Evolutionary conservation across 345 rosid species (phyloP).

Genomic region (Rhodomyrtus tomentosa): DNA sequence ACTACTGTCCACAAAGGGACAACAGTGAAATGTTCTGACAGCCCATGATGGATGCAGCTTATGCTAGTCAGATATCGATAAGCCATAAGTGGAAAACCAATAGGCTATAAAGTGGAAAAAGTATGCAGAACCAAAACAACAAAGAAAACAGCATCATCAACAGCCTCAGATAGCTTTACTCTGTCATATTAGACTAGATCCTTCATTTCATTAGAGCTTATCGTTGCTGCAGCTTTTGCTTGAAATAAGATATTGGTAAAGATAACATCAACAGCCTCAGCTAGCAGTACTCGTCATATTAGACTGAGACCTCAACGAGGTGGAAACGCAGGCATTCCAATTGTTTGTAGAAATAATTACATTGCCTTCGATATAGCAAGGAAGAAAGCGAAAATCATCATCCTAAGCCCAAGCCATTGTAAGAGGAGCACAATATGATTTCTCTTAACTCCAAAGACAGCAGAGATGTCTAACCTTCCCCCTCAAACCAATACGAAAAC

Average conservation of each 20-base stretch:
- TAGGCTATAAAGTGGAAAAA: background rate
- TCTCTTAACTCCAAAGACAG: background rate
- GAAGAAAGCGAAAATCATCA: background rate
- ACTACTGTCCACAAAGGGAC: background rate
- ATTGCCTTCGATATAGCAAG: background rate
- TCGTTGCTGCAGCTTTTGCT: background rate
- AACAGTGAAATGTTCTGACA: background rate
- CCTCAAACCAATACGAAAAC: background rate
- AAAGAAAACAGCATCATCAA: background rate
- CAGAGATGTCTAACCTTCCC: background rate
- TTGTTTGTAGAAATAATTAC: background rate
- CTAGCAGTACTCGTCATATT: background rate
- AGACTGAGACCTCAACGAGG: background rate
- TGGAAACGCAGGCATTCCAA: background rate
- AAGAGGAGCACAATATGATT: background rate
- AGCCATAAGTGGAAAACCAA: background rate
- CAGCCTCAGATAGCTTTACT: background rate
- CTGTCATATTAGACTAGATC: background rate
- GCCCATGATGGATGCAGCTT: background rate
- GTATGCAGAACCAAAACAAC: background rate
- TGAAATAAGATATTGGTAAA: background rate
- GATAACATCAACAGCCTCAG: background rate
- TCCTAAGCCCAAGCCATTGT: background rate
- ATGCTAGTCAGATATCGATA: background rate
- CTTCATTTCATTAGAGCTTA: background rate